Base-by-base conservation (phyloP, 1,284 basidiomycete species). In the Sporisorium iseilematis-ciliati region DNA sequence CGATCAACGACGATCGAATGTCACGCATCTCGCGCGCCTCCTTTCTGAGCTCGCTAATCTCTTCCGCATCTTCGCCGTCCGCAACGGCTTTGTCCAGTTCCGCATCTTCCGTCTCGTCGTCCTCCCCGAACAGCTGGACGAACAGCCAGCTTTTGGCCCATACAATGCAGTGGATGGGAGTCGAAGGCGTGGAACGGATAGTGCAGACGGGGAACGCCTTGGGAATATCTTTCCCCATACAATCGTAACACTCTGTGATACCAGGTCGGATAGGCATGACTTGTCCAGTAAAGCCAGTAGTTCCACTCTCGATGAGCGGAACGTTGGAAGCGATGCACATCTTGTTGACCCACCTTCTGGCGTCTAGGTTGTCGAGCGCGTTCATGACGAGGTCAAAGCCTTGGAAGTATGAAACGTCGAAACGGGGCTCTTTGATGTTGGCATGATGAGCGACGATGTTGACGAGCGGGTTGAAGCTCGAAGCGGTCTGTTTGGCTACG, bases 101-200 rank as follows among this genome's bases (percentile, higher is more conserved):
- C 0, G 87, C 88, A 6, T 92, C 75, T 35, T 77, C 70, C 8
- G 66, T 70, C 51, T 77, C 75, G 52, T 72, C 74, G 16, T 74
- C 73, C 4, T 61, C 65, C n/a, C 70, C 73, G n/a, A 75, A 68
- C 8, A 78, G 61, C 49, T 73, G 73, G 0, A 63, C 91, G 77
- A 99, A 91, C n/a, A 99, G 90, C 87, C 98, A 99, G 78, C 91
- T 95, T 86, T 99, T 99, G 33, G 94, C 95, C 97, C 97, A 99
- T 0, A 98, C 96, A 62, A 99, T 98, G 84, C 95, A 99, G 84
- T 99, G 97, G 53, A 99, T 97, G 0, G 97, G 95, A 72, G 96
- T 94, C 59, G 93, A 95, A 0, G 97, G 97, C 0, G 97, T 99
- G 2, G 94, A 95, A 50, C 97, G 92, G 79, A 99, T 99, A 0